Base-by-base conservation (phyloP, 2,329 filamentous ascomycete species). In the Lithohypha guttulata region DNA sequence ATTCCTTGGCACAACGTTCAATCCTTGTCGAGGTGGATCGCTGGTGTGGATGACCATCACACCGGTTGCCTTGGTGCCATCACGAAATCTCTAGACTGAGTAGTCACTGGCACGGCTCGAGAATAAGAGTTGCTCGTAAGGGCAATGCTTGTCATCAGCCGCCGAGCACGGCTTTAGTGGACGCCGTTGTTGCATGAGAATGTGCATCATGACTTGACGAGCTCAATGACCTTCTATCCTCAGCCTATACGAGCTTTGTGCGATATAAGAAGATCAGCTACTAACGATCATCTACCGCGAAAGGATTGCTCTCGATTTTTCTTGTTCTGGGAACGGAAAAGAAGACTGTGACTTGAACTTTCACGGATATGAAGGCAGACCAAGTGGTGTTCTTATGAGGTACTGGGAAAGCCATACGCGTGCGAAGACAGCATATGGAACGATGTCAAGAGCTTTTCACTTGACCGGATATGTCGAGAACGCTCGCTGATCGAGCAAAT, bases 21-120 rank as follows among this genome's bases (percentile, higher is more conserved):
- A 29, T 29, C 27, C n/a, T 29, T 29, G 27, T 29, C 27, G 17
- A 29, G n/a, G 27, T 29, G 27, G 27, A n/a, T 29, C 27, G n/a
- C 27, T 29, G 27, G n/a, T 13, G 27, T 29, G 27, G 17, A 29
- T 29, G n/a, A 29, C 27, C 27, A 14, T 29, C 27, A 29, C 27
- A 29, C 27, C 27, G 27, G 27, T 29, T n/a, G 27, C 27, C 17
- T 29, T 29, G 17, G 22, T 25, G 22, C n/a, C n/a, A 25, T n/a
- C n/a, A n/a, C 22, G n/a, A n/a, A n/a, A 11, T 29, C 11, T 29
- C 27, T 14, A 29, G 27, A 29, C 17, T 29, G 7, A 7, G 27
- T 29, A 13, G 27, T 29, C 27, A 14, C 5, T 29, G n/a, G 27
- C 5, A 29, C n/a, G 27, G n/a, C 27, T 29, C 17, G 6, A 29